These are phyloP conservation scores for Leptographium wingfieldii DNA, from an alignment of 2,329 filamentous ascomycete genomes.

Conservation along the genomic window DNA sequence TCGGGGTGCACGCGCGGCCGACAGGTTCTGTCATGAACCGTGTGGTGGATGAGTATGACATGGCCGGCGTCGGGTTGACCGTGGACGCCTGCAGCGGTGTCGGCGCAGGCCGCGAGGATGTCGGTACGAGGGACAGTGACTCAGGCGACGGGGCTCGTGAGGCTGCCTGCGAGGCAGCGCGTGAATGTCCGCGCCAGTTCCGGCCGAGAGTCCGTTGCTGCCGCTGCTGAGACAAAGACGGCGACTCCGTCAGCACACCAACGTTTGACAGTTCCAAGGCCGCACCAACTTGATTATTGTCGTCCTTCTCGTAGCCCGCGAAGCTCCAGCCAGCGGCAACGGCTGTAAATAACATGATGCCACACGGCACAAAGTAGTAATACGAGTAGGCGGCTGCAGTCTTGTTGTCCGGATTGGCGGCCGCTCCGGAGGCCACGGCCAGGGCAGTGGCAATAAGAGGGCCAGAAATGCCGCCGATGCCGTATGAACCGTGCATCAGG, in stretches of 20 bases:
- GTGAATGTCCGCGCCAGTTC: neutral
- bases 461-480: slow-evolving; percentile 50
- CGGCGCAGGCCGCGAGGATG: neutral
- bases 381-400: slow-evolving; percentile 22
- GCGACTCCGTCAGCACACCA: neutral
- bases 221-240: neutral
- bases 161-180: neutral
- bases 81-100: slow-evolving; percentile 9
- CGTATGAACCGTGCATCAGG: slow-evolving; percentile 54
- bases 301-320: slow-evolving; percentile 54
- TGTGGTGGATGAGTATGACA: neutral
- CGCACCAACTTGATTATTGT: slow-evolving; percentile 6
- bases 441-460: slow-evolving; percentile 66
- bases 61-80: slow-evolving; percentile 6
- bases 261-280: neutral
- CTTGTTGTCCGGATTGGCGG: neutral
- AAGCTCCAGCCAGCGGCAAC: slow-evolving; percentile 54
- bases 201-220: too few species aligned
- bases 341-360: slow-evolving; percentile 43
- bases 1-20: neutral
- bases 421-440: slow-evolving; percentile 41
- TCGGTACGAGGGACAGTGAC: neutral
- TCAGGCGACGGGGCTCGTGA: neutral
- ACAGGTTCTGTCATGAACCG: neutral
- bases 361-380: slow-evolving; percentile 59